Evolutionary conservation across 768 basidiomycete species (phyloP).

Genomic region (Trametes cubensis): DNA sequence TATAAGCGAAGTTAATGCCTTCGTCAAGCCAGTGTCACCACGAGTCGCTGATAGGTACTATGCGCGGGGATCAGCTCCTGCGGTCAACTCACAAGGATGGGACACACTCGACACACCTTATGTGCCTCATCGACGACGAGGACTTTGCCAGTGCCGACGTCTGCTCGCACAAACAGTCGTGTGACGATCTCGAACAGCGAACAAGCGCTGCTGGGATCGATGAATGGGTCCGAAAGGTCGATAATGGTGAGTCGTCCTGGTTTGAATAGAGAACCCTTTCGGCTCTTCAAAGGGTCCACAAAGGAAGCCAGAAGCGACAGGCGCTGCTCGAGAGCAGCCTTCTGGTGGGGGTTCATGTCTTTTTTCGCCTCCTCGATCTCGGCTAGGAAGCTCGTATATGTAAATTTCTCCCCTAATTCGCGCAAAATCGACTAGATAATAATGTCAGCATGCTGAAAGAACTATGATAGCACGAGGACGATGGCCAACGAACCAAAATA

Average conservation of each 20-base stretch:
- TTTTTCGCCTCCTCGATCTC: constrained; percentile 49
- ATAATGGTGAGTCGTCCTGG: constrained; percentile 66
- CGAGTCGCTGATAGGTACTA: constrained; percentile 61
- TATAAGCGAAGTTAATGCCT: constrained; percentile 57
- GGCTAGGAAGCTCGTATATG: constrained; percentile 51
- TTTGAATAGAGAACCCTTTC: constrained; percentile 42
- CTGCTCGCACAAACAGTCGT: constrained; percentile 62
- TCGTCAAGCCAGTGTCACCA: constrained; percentile 55
- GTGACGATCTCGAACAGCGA: constrained; percentile 71
- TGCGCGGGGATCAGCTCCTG: background rate
- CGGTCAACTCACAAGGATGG: background rate
- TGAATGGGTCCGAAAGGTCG: constrained; percentile 74
- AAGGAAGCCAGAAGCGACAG: constrained; percentile 64
- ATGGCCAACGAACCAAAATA: constrained; percentile 47
- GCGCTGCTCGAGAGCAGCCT: constrained; percentile 61
- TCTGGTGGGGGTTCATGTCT: constrained; percentile 59
- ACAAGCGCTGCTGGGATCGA: constrained; percentile 68
- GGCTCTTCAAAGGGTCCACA: constrained; percentile 41
- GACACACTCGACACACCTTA: constrained; percentile 47
- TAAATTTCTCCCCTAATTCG: constrained; percentile 62
- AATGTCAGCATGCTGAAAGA: constrained; percentile 42
- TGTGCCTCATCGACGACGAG: constrained; percentile 78
- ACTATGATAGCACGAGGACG: background rate
- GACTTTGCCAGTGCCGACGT: constrained; percentile 65
- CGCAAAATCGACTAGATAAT: constrained; percentile 58